Percentiles rank a stretch among this genome's conserved stretches.
These are phyloP conservation scores for Penicillium flavigenum DNA, from an alignment of 495 filamentous ascomycete genomes.

Conservation along the genomic window DNA sequence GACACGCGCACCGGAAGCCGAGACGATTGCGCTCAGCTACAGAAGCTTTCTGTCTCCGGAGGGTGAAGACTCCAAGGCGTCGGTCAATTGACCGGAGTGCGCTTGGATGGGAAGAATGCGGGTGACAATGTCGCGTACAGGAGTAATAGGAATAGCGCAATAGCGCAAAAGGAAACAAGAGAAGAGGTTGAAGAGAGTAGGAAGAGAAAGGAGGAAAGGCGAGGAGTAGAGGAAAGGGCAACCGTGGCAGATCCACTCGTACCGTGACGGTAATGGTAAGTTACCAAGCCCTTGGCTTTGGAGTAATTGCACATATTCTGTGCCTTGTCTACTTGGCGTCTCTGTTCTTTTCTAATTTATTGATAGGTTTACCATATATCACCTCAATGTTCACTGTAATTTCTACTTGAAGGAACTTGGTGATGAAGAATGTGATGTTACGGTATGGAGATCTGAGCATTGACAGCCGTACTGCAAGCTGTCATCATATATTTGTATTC, in stretches of 20 bases:
- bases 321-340: background rate
- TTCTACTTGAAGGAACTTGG: background rate
- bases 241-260: conserved; percentile 13
- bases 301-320: background rate
- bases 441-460: background rate
- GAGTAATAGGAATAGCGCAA: conserved; percentile 6
- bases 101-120: conserved; percentile 1
- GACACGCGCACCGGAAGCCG: conserved; percentile 15
- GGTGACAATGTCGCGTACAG: background rate
- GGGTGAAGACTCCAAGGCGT: background rate
- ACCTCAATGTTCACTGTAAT: too few species aligned
- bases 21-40: conserved; percentile 17
- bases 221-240: conserved; percentile 29
- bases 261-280: conserved; percentile 14
- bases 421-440: background rate
- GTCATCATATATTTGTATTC: conserved; percentile 1
- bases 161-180: conserved; percentile 21
- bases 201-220: conserved; percentile 27
- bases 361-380: too few species aligned
- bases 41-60: background rate
- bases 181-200: conserved; percentile 21
- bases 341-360: background rate
- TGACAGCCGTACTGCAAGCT: background rate
- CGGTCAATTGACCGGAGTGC: background rate
- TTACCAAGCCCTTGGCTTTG: conserved; percentile 15